A percentile compares a stretch with the other conserved stretches of the same genome.
phyloP scores from a whole-genome alignment of 129 eudicot species.

The Flaveria ramosissima region DNA sequence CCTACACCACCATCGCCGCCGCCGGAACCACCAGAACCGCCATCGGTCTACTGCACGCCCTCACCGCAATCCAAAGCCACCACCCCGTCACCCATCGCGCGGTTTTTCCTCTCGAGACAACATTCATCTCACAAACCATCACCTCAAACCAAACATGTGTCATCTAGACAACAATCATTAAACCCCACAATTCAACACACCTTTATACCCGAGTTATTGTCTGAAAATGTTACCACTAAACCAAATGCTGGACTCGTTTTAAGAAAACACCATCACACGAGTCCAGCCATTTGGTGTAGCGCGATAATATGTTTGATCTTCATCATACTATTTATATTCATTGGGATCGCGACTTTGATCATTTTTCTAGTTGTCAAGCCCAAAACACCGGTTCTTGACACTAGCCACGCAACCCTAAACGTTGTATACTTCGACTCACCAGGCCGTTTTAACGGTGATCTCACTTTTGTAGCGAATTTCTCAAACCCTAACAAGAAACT shows the following conservation, averaged over 20 bases:
- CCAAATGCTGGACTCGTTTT: constrained; percentile 41
- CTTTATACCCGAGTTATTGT: not conserved
- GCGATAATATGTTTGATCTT: constrained; percentile 71
- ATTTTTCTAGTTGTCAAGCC: constrained; percentile 65
- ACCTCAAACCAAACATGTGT: constrained; percentile 18
- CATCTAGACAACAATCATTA: constrained; percentile 17
- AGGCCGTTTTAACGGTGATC: constrained; percentile 56
- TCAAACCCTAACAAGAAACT: constrained; percentile 86
- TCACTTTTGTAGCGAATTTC: constrained; percentile 69
- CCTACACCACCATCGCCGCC: constrained; percentile 20
- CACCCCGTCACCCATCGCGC: constrained; percentile 34
- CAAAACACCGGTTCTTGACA: constrained; percentile 62
- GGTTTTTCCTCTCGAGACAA: constrained; percentile 21
- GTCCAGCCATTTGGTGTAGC: constrained; percentile 69
- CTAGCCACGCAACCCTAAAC: constrained; percentile 61
- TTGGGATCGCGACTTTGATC: constrained; percentile 61
- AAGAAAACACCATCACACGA: constrained; percentile 54
- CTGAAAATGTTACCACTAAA: constrained; percentile 33
- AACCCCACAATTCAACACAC: not conserved
- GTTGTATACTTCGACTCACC: constrained; percentile 70
- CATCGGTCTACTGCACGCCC: constrained; percentile 43
- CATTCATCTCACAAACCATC: constrained; percentile 30
- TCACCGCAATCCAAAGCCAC: constrained; percentile 43
- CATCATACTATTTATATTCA: constrained; percentile 58
- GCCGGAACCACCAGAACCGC: constrained; percentile 37